Evolutionary conservation across 306 rosid species (phyloP), one percentile per base, ranked within the genome.

Genomic region (Cucumis sativus): DNA sequence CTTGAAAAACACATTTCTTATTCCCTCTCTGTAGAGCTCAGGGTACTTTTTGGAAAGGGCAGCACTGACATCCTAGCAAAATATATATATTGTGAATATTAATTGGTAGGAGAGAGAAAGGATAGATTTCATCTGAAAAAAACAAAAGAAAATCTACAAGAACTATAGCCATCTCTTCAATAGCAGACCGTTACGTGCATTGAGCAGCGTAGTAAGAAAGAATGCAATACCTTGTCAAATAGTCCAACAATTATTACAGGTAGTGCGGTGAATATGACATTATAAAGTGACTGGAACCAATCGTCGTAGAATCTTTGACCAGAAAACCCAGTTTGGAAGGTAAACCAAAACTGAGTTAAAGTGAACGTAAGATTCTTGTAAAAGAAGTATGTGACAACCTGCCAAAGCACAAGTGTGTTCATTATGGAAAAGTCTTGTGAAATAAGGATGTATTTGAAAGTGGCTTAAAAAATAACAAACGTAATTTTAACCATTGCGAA

Each of bases 271-370:
- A 95, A 95, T 80, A 95, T 89, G 80, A 95, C 98, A 83, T 95
- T 95, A 80, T 88, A 95, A 41, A 95, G 77, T 35, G 98, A 92
- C 82, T 95, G 98, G 80, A 85, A 89, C 98, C 97, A 95, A 83
- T 95, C 97, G 75, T 95, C 98, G 77, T 95, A 95, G 82, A 95
- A 95, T 82, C 98, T 92, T 81, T 95, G 98, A 81, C 98, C 98
- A 80, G 98, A 95, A 79, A 87, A 95, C 79, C 98, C 98, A 76
- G 98, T 95, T 83, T 95, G 93, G 76, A 95, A 95, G 77, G 97
- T 95, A 88, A 89, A 95, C 97, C 98, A 92, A 87, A 95, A 95
- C 85, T 90, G 98, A 78, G 98, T 95, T 84, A 95, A 88, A 78
- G 97, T 89, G 84, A 95, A 95, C 0, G 97, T 92, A 77, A 95